Base-by-base conservation (phyloP, 2,329 filamentous ascomycete genomes). In the Didymella exigua region DNA sequence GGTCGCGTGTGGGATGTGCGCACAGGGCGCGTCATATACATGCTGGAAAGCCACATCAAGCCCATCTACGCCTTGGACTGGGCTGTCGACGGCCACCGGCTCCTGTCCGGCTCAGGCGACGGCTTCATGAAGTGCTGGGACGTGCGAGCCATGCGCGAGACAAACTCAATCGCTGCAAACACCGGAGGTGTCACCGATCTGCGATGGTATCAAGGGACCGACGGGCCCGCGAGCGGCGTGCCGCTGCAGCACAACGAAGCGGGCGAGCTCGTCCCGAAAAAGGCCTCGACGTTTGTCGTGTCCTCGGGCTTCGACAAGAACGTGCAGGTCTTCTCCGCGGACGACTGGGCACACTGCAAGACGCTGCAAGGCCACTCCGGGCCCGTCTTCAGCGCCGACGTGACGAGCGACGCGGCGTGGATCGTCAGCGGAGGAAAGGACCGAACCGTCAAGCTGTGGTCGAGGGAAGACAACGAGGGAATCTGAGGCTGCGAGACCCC, bases 111-210 rank as follows among this genome's bases (percentile, higher is more conserved):
- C 1, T 96, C 92, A 13, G 91, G 88, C 2, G 95, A 99, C 71
- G 93, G 93, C 16, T 98, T 95, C 85, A 87, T 96, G 69, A 98
- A 97, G 76, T 97, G 93, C 77, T 99, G 95, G 95, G 95, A 99
- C 71, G 83, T 99, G 47, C 87, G 95, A 40, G 93, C 95, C 67
- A 93, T 98, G 43, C 85, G 89, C 65, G 87, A 88, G 60, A 88
- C 86, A 0, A 93, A 91, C 11, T 90, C 89, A 16, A 89, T 99
- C 41, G 95, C 93, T 43, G 93, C 95, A 6, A 95, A 99, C 74
- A 89, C 86, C 44, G 93, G 91, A 61, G 89, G 95, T 29, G 93
- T 99, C 7, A 95, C 92, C 1, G 95, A 99, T 74, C 78, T 99
- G 60, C 83, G 92, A 59, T 98, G 95, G 91, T 98, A 89, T 79